Percentiles rank a stretch among this genome's conserved stretches.
phyloP scores from a whole-genome alignment of 345 rosid species.

The Bretschneidera sinensis region DNA sequence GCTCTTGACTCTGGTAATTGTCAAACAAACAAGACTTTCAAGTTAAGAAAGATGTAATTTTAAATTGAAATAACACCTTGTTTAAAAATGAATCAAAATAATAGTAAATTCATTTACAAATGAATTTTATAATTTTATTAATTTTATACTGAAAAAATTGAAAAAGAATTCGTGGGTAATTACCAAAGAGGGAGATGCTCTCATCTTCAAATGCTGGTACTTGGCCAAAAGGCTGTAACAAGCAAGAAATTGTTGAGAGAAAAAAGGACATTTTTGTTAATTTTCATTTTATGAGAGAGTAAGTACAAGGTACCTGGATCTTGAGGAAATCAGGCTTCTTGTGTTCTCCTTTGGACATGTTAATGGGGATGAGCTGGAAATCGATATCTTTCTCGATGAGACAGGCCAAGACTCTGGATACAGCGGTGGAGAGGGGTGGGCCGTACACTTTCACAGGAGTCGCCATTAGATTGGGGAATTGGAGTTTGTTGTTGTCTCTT shows the following conservation, averaged over 20 bases:
- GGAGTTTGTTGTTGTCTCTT: too few relatives aligned
- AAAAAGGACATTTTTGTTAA: not conserved
- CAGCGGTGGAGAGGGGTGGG: constrained; percentile 53
- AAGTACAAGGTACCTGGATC: constrained; percentile 34
- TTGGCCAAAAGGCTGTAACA: constrained; percentile 66
- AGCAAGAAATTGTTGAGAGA: not conserved
- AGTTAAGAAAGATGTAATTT: not conserved
- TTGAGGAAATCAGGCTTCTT: constrained; percentile 60
- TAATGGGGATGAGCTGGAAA: constrained; percentile 52
- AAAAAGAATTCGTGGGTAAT: not conserved
- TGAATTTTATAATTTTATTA: too few relatives aligned
- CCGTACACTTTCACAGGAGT: constrained; percentile 64
- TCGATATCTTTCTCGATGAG: constrained; percentile 58
- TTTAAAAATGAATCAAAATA: not conserved
- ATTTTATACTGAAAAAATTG: not conserved
- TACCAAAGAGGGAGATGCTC: constrained; percentile 54
- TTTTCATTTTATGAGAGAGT: not conserved
- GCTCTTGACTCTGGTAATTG: constrained; percentile 56
- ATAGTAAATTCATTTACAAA: too few relatives aligned
- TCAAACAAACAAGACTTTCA: not conserved
- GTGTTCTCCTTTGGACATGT: constrained; percentile 59
- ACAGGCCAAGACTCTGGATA: constrained; percentile 58
- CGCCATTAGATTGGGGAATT: constrained; percentile 46
- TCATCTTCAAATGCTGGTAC: constrained; percentile 71
- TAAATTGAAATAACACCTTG: not conserved